These are phyloP conservation scores for Oenanthe sinensis DNA, from an alignment of 129 eudicot genomes.

Conservation along the genomic window DNA sequence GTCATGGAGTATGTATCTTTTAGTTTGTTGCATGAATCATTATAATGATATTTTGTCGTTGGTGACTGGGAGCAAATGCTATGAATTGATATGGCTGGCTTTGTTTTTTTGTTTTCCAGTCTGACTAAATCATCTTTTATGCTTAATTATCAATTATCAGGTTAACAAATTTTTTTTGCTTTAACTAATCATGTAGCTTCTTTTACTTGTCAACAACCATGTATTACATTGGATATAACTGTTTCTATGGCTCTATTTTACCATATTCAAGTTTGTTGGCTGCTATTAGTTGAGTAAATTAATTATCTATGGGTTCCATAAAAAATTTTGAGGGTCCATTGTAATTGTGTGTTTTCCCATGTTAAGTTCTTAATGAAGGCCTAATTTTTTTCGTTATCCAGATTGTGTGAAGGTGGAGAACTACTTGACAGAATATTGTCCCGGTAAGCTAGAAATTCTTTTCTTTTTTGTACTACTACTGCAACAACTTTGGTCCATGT, in stretches of 20 bases:
- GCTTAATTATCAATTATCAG: neutral
- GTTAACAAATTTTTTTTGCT: neutral
- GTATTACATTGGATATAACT: neutral
- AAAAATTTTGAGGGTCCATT: neutral
- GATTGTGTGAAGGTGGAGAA: slow-evolving; percentile 97
- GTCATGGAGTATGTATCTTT: slow-evolving; percentile 79
- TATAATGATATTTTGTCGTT: neutral
- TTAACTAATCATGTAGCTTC: neutral
- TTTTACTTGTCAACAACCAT: neutral
- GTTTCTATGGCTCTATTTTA: neutral
- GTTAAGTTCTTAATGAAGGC: neutral
- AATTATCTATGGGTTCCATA: too few relatives aligned
- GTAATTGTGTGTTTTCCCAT: neutral
- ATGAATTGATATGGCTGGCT: neutral
- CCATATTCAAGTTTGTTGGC: neutral
- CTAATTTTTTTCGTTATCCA: slow-evolving; percentile 21
- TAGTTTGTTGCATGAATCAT: slow-evolving; percentile 5
- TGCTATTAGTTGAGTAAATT: neutral
- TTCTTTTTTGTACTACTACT: neutral
- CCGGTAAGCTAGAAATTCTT: slow-evolving; percentile 36
- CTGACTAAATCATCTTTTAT: neutral
- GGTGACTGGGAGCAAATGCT: neutral
- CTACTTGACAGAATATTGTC: slow-evolving; percentile 85
- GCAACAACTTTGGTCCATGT: neutral
- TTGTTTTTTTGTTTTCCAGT: neutral